A percentile compares a stretch with the other conserved stretches of the same genome.
phyloP scores from a whole-genome alignment of 352 stramenopile genomes.

The Globisporangium radiosum region DNA sequence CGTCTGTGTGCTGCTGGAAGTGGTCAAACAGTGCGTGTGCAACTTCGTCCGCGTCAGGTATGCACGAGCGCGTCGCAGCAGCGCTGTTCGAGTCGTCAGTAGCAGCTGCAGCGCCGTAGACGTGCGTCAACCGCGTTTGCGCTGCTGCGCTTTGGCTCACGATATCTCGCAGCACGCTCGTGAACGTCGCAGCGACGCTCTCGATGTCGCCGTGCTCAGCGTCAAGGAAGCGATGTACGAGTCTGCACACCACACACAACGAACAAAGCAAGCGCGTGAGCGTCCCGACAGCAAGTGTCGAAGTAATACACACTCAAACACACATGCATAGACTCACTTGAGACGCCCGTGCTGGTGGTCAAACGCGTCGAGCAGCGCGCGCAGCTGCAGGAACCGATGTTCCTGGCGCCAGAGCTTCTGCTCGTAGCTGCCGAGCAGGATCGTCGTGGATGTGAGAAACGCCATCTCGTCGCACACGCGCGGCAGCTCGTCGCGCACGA shows the following conservation, averaged over 20 bases:
- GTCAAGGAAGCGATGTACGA: constrained; percentile 25
- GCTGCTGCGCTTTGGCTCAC: constrained; percentile 1
- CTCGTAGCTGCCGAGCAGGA: constrained; percentile 38
- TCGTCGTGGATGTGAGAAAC: constrained; percentile 29
- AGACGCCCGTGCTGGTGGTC: constrained; percentile 33
- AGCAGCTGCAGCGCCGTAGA: not conserved
- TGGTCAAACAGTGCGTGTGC: constrained; percentile 12
- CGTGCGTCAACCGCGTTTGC: not conserved
- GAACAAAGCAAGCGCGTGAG: too few relatives aligned
- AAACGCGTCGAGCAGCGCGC: constrained; percentile 22
- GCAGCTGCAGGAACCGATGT: constrained; percentile 28
- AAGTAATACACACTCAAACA: not conserved
- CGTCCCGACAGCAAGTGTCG: too few relatives aligned
- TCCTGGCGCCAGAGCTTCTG: constrained; percentile 42
- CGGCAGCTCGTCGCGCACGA: constrained; percentile 16
- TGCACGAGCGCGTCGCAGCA: not conserved
- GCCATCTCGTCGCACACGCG: constrained; percentile 24
- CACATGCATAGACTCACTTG: constrained; percentile 19
- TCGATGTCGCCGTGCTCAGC: constrained; percentile 47
- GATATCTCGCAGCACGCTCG: constrained; percentile 29
- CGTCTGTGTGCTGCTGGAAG: not conserved
- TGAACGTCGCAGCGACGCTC: constrained; percentile 57
- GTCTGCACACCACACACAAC: too few relatives aligned
- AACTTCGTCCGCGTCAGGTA: constrained; percentile 10
- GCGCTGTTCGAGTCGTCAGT: not conserved